Conservation (phyloP, 306 rosid species). For the Glycine latifolia region DNA sequence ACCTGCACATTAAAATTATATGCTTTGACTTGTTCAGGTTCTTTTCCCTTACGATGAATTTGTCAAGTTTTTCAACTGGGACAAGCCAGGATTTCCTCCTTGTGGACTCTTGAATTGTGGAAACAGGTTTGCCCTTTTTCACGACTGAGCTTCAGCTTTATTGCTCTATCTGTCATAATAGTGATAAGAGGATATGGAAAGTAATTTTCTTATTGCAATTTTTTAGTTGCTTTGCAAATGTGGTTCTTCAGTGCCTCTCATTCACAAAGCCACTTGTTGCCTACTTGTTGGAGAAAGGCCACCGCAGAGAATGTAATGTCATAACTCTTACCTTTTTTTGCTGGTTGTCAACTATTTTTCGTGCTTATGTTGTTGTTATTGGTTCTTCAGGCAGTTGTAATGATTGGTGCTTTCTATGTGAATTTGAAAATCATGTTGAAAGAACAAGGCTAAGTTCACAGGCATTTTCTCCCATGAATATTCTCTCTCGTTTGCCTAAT, state of each 20-base stretch:
- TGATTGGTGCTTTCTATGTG: conserved; percentile 98
- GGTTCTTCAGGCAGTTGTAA: conserved; percentile 70
- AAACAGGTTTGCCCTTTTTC: conserved; percentile 65
- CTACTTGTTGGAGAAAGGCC: conserved; percentile 91
- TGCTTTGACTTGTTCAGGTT: conserved; percentile 63
- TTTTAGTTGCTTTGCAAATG: conserved; percentile 96
- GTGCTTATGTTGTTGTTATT: conserved; percentile 26
- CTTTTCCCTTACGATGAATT: conserved; percentile 92
- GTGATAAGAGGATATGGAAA: conserved; percentile 7
- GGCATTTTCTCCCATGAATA: conserved; percentile 85
- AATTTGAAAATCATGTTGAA: conserved; percentile 83
- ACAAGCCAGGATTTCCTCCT: conserved; percentile 74
- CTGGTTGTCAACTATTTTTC: conserved; percentile 38
- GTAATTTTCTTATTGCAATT: conserved; percentile 28
- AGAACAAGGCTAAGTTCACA: conserved; percentile 66
- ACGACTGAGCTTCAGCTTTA: conserved; percentile 21
- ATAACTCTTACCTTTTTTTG: conserved; percentile 17
- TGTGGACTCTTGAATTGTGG: conserved; percentile 96
- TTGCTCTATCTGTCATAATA: conserved; percentile 21
- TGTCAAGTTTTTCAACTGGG: conserved; percentile 77
- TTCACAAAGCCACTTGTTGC: conserved; percentile 94
- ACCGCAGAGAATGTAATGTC: conserved; percentile 78
- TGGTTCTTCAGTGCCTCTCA: conserved; percentile 96
- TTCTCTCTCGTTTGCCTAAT: conserved; percentile 86
- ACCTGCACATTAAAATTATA: background rate